These are phyloP conservation scores for Nemophila menziesii DNA, from an alignment of 257 asterid species.

Conservation along the genomic window DNA sequence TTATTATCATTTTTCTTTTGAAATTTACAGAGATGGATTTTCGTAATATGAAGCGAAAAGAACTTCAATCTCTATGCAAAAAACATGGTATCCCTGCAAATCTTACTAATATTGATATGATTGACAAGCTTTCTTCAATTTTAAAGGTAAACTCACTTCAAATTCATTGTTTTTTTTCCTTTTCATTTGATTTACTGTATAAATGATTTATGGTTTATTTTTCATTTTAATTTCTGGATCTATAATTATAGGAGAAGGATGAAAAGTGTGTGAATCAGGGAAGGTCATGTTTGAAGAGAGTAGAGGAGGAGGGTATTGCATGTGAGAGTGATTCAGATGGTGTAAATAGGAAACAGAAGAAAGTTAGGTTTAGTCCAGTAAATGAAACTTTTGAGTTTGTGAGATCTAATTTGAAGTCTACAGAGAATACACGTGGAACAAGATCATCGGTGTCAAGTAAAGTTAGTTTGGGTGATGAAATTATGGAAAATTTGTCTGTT, in stretches of 20 bases:
- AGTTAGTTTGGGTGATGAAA: slow-evolving; percentile 2
- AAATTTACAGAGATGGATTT: slow-evolving; percentile 32
- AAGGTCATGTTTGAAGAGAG: slow-evolving; percentile 15
- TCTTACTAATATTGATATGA: slow-evolving; percentile 50
- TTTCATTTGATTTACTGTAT: background rate
- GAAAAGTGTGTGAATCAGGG: slow-evolving; percentile 22
- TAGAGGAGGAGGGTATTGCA: slow-evolving; percentile 17
- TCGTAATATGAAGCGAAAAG: slow-evolving; percentile 44
- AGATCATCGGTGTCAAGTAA: slow-evolving; percentile 12
- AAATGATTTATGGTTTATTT: background rate
- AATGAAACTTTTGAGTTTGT: slow-evolving; percentile 15
- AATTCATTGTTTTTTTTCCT: background rate
- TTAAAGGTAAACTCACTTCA: slow-evolving; percentile 24
- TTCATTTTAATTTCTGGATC: background rate
- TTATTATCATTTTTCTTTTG: background rate
- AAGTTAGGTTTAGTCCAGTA: slow-evolving; percentile 18
- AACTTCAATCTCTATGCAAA: slow-evolving; percentile 53
- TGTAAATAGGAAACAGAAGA: slow-evolving; percentile 15
- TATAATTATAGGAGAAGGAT: background rate
- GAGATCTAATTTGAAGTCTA: slow-evolving; percentile 6
- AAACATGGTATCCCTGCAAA: slow-evolving; percentile 54
- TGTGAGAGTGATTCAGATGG: slow-evolving; percentile 13
- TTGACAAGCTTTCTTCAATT: slow-evolving; percentile 29
- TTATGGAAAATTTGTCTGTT: slow-evolving; percentile 14
- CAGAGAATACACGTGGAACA: slow-evolving; percentile 14